Base-by-base conservation (phyloP, 1,284 basidiomycete genomes). In the Moesziomyces parantarcticus region DNA sequence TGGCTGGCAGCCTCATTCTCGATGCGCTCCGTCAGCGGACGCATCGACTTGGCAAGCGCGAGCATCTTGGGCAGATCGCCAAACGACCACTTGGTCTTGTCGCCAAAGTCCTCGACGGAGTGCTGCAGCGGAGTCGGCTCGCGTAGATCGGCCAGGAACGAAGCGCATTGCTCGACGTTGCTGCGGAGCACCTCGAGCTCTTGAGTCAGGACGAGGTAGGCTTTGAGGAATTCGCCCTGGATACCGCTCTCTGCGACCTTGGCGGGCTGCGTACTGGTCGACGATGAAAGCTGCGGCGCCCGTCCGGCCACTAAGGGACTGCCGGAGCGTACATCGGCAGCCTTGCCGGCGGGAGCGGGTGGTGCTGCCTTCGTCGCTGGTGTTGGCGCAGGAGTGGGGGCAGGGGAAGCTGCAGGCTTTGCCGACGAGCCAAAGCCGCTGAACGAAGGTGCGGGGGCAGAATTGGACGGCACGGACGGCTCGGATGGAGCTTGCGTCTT, bases 201-300 rank as follows among this genome's bases (percentile, higher is more conserved):
- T 20, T 84, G 79, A 11, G 80, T 76, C 22, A 87, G 76, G 34
- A 85, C 73, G 4, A 84, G 75, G 58, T 85, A 83, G 10, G 80
- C 70, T 51, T 81, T 75, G 50, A 81, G 34, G 77, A 83, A 80
- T 48, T 80, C 71, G 41, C 75, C 69, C 39, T 78, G 67, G 59
- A 84, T 63, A 21, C 75, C 72, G 47, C 66, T 74, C 74, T 84
- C 74, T 46, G 48, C 39, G 58, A 85, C 63, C 21, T 77, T 70
- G 41, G 45, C 50, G 1, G 58, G 44, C 22, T 36, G 14, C 23
- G 73, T 73, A 47, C 56, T 22, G 36, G 54, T 34, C 7, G 64
- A 40, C 1, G 64, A 45, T 5, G 65, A 65, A 18, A 66, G 41
- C 43, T 72, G 64, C 14, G 70, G 69, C 20, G 65, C 58, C 5